Percentiles rank a stretch among this genome's conserved stretches.
Conservation (phyloP, 2,329 filamentous ascomycete genomes). For the Alternaria ventricosa region DNA sequence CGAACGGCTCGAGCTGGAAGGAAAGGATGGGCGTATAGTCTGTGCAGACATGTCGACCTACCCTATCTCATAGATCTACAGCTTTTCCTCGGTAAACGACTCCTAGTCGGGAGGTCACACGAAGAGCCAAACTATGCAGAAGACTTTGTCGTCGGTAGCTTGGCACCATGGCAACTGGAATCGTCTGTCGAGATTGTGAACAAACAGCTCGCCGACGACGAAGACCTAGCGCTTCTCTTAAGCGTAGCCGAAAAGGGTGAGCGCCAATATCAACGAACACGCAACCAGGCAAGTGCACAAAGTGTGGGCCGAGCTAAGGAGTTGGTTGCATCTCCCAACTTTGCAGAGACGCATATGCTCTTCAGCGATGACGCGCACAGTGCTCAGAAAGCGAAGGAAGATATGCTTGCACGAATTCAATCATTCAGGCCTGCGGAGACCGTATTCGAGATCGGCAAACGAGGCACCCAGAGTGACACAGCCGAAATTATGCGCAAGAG, state of each 20-base stretch:
- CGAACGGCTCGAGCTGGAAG: slow-evolving; percentile 93
- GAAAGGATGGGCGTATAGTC: slow-evolving; percentile 91
- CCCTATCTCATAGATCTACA: slow-evolving; percentile 94
- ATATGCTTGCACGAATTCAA: slow-evolving; percentile 88
- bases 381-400: slow-evolving; percentile 71
- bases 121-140: slow-evolving; percentile 74
- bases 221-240: slow-evolving; percentile 74
- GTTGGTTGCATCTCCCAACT: slow-evolving; percentile 71
- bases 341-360: slow-evolving; percentile 78
- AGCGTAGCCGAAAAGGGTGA: slow-evolving; percentile 85
- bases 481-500: slow-evolving; percentile 78
- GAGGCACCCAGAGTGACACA: slow-evolving; percentile 67
- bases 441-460: slow-evolving; percentile 90
- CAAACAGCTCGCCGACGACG: slow-evolving; percentile 76
- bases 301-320: slow-evolving; percentile 88
- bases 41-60: slow-evolving; percentile 84
- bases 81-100: slow-evolving; percentile 85
- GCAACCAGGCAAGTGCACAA: slow-evolving; percentile 87
- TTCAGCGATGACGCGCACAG: slow-evolving; percentile 70
- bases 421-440: slow-evolving; percentile 90
- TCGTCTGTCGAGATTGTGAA: slow-evolving; percentile 81
- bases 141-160: slow-evolving; percentile 81
- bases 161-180: slow-evolving; percentile 77
- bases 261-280: slow-evolving; percentile 87
- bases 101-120: slow-evolving; percentile 73